Evolutionary conservation across 1,284 basidiomycete genomes (phyloP).

Genomic region (Marasmius fiardii): DNA sequence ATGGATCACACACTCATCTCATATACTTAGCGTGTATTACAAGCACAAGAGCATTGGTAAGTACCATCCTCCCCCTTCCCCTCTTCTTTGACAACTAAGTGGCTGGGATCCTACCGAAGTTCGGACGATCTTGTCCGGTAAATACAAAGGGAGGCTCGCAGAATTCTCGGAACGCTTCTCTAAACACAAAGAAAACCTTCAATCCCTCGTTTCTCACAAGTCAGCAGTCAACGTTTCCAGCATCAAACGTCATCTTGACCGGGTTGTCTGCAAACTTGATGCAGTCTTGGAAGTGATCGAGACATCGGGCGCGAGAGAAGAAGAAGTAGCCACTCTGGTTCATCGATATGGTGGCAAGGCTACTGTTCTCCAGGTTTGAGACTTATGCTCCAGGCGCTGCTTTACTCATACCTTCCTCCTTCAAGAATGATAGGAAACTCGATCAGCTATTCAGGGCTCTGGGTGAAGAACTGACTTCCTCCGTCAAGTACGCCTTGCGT

Average conservation of each 20-base stretch:
- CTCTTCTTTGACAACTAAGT: background rate
- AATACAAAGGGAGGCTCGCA: conserved; percentile 10
- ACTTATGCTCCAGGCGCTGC: background rate
- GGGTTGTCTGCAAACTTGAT: conserved; percentile 12
- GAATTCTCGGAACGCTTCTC: conserved; percentile 13
- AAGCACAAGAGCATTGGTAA: background rate
- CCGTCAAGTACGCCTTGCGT: conserved; percentile 5
- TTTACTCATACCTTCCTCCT: conserved; percentile 1
- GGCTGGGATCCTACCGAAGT: background rate
- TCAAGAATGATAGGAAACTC: conserved; percentile 8
- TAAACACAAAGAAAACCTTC: conserved; percentile 13
- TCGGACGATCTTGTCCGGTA: conserved; percentile 11
- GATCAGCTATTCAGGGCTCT: conserved; percentile 4
- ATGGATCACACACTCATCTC: background rate
- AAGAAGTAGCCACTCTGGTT: conserved; percentile 10
- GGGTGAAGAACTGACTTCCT: conserved; percentile 7
- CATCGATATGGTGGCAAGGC: background rate
- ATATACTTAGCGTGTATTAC: background rate
- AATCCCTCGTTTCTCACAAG: conserved; percentile 12
- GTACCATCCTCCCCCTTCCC: background rate
- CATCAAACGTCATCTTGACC: conserved; percentile 4
- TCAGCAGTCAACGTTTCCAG: conserved; percentile 11
- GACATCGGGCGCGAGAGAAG: conserved; percentile 11
- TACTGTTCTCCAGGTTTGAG: background rate
- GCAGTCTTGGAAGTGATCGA: conserved; percentile 15